Percentiles rank a stretch among this genome's conserved stretches.
These are phyloP conservation scores for Aureobasidium sp. DNA, from an alignment of 2,329 filamentous ascomycete genomes.

Conservation along the genomic window DNA sequence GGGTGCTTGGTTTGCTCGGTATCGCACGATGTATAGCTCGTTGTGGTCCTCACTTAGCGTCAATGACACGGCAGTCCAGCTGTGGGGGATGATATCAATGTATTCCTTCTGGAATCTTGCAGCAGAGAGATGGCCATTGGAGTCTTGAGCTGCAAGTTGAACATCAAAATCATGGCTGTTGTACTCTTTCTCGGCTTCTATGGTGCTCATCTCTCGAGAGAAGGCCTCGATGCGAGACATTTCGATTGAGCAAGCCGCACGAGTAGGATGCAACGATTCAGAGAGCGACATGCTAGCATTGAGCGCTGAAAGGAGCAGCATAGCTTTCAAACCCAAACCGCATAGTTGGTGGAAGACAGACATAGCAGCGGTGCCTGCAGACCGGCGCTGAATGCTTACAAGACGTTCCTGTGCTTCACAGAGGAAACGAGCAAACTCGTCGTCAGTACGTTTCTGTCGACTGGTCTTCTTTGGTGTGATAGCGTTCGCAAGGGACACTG, in stretches of 20 bases:
- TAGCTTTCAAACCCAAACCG: constrained; percentile 28
- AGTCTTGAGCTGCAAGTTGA: not conserved
- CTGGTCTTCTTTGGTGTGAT: constrained; percentile 11
- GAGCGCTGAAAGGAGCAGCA: constrained; percentile 32
- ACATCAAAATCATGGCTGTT: not conserved
- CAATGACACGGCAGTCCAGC: constrained; percentile 81
- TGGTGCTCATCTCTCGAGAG: not conserved
- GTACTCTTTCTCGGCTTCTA: constrained; percentile 1
- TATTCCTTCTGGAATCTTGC: constrained; percentile 65
- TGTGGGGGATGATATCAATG: constrained; percentile 70
- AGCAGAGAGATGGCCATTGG: constrained; percentile 18
- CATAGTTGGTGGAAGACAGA: constrained; percentile 46
- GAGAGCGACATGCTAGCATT: constrained; percentile 23
- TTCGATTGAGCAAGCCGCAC: constrained; percentile 30
- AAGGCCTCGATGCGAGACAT: constrained; percentile 11
- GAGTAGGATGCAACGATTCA: constrained; percentile 29
- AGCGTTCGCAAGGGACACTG: not conserved
- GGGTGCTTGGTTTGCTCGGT: constrained; percentile 64
- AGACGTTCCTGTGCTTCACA: constrained; percentile 58
- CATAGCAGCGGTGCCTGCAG: constrained; percentile 46
- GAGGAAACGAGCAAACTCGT: constrained; percentile 50
- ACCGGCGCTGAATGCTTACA: constrained; percentile 50
- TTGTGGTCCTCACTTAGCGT: constrained; percentile 72
- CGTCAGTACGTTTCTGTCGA: constrained; percentile 8
- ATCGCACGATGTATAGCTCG: constrained; percentile 82